These are phyloP conservation scores for Fragosphaeria purpurea DNA, from an alignment of 2,329 filamentous ascomycete species.

Conservation along the genomic window DNA sequence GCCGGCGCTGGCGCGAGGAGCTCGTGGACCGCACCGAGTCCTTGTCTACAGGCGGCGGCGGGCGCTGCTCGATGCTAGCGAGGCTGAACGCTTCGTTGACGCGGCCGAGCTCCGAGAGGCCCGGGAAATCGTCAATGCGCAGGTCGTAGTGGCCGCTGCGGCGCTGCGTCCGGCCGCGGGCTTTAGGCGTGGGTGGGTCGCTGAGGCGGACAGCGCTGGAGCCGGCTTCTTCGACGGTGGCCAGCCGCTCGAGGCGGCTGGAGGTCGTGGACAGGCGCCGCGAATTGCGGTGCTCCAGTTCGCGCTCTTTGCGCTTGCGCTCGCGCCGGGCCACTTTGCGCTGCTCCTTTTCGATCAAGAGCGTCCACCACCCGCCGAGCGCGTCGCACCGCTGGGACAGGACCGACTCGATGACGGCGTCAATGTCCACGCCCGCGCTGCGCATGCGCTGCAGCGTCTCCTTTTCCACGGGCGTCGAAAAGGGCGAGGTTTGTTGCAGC, in stretches of 20 bases:
- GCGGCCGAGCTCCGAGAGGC: slow-evolving; percentile 53
- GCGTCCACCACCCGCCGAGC: slow-evolving; percentile 89
- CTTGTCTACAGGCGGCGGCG: slow-evolving; percentile 68
- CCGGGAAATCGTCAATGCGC: slow-evolving; percentile 63
- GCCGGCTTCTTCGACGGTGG: slow-evolving; percentile 40
- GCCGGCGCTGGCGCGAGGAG: slow-evolving; percentile 64
- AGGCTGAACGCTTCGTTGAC: slow-evolving; percentile 28
- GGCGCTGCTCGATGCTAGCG: slow-evolving; percentile 27
- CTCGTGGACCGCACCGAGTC: slow-evolving; percentile 65
- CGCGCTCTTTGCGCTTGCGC: slow-evolving; percentile 73
- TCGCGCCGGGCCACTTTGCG: slow-evolving; percentile 74
- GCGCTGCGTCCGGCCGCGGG: slow-evolving; percentile 68
- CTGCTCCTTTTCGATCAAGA: slow-evolving; percentile 89
- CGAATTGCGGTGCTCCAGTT: slow-evolving; percentile 69
- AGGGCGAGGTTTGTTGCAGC: slow-evolving; percentile 68
- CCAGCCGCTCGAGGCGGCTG: slow-evolving; percentile 71
- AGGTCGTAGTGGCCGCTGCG: slow-evolving; percentile 62
- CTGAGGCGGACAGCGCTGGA: slow-evolving; percentile 29
- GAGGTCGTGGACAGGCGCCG: slow-evolving; percentile 82
- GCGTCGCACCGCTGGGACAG: slow-evolving; percentile 81
- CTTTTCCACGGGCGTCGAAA: slow-evolving; percentile 78
- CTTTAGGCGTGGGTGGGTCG: slow-evolving; percentile 46
- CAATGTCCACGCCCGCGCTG: slow-evolving; percentile 85
- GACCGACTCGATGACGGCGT: slow-evolving; percentile 90
- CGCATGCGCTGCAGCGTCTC: slow-evolving; percentile 88